Percentiles rank a stretch among this genome's conserved stretches.
Evolutionary conservation across 352 stramenopile species (phyloP).

Genomic region (Phytopythium mirpurense): DNA sequence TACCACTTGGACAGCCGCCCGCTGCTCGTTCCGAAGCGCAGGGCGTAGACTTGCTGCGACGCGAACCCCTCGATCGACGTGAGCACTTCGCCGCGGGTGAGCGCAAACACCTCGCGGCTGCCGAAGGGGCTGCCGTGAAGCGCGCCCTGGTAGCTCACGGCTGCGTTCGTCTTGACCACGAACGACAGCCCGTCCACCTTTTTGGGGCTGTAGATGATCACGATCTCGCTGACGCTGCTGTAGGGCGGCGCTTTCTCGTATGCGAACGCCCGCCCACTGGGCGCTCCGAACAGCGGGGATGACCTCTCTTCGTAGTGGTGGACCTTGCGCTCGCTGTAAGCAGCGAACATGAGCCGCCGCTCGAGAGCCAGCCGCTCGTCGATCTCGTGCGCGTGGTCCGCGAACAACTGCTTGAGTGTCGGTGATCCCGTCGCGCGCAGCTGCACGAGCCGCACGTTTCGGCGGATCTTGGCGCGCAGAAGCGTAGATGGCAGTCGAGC

Average conservation of each 20-base stretch:
- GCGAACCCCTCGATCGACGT: conserved; percentile 63
- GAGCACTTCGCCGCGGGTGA: conserved; percentile 56
- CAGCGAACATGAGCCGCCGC: conserved; percentile 67
- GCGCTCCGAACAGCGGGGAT: conserved; percentile 38
- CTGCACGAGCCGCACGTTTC: conserved; percentile 20
- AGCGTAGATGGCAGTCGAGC: conserved; percentile 23
- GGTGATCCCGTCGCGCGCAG: conserved; percentile 39
- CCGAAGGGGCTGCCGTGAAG: conserved; percentile 71
- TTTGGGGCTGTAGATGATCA: conserved; percentile 55
- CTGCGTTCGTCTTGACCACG: conserved; percentile 51
- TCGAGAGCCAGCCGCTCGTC: conserved; percentile 53
- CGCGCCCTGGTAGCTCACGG: conserved; percentile 31
- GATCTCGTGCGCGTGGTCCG: conserved; percentile 53
- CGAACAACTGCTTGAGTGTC: conserved; percentile 72
- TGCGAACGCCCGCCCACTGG: conserved; percentile 36
- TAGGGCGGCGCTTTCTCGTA: conserved; percentile 64
- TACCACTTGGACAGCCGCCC: conserved; percentile 74
- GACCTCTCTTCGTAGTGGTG: conserved; percentile 63
- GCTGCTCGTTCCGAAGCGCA: conserved; percentile 55
- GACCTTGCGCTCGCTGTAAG: conserved; percentile 58
- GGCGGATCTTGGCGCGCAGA: conserved; percentile 19
- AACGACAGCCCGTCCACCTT: conserved; percentile 64
- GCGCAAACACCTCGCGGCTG: conserved; percentile 49
- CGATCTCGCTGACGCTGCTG: conserved; percentile 58
- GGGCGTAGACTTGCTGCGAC: conserved; percentile 60